Evolutionary conservation across 163 green algal species (phyloP), one percentile per base, ranked within the genome.

Genomic region (Volvox carteri): DNA sequence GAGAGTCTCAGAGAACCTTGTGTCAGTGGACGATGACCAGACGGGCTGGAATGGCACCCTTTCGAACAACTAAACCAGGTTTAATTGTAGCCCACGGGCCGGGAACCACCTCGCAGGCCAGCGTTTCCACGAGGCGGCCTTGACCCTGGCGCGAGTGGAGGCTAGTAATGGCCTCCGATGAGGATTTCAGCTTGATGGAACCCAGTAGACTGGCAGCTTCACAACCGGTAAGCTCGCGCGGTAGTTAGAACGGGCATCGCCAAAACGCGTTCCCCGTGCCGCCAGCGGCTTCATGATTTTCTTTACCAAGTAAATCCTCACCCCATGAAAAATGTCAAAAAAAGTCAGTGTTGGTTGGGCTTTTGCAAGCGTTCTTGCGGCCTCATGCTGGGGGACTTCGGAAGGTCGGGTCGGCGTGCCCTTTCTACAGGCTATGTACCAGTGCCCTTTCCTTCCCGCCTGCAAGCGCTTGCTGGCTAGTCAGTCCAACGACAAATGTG

Each of bases 131-230:
- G 44, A 65, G 35, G 25, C 28, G 73, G 12, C 68, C 28, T 46
- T 80, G 73, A 50, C 73, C 12, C 73, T 44, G 73, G 73, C 28
- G 42, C 1, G n/a, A 42, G n/a, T 44, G 44, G 73, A 42, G 44
- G 6, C 73, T 46, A 37, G n/a, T 21, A 80, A 80, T 80, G 73
- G 73, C 42, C 73, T 42, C 73, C 44, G 73, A 80, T 41, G 73
- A 80, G 44, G 44, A 30, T 65, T 35, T 80, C 7, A 62, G 73
- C 18, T 28, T 28, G 1, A 80, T 80, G 42, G 73, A 80, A 28
- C 39, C 28, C 44, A 80, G 30, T 42, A 46, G 73, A 65, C 18
- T 62, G n/a, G 2, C 21, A 44, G 28, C 19, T 60, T 58, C 8
- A 7, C 73, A 80, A n/a, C 73, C 73, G 73, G 73, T 80, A 42